Base-by-base conservation (phyloP, 441 rosid genomes). In the Croton setiger region DNA sequence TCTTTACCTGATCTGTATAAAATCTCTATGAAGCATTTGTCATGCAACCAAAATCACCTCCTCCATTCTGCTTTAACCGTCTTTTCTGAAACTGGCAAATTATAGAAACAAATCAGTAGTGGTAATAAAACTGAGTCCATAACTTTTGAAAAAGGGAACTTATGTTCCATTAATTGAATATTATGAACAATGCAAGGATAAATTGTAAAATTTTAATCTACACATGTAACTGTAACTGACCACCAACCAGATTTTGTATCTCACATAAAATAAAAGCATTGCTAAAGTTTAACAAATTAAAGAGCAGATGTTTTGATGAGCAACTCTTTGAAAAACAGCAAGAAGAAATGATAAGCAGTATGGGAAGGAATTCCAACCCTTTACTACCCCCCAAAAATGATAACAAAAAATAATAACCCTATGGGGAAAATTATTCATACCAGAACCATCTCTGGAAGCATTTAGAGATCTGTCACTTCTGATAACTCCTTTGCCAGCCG, bases 21-120 rank as follows among this genome's bases (percentile, higher is more conserved):
- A 15, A 54, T 54, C 37, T 12, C 51, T 35, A 3, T 15, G 54
- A 31, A 70, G 53, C 58, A 31, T 52, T 72, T 70, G 66, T 74
- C 15, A 6, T 9, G 59, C 27, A 66, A 27, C 31, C 2, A 27
- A 66, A 63, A 65, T 91, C 84, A 91, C 81, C 95, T 83, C 79
- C 80, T 88, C 97, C 93, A 91, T 68, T 87, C 93, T 18, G 86
- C 87, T 82, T 72, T 83, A 49, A 75, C 73, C 66, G 15, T 69
- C 84, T 87, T 90, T 41, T 86, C 97, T 87, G 86, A 72, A 81
- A 73, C 62, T 64, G 66, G 23, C 18, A 48, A 14, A 12, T 15
- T 10, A 37, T 12, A 23, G 33, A n/a, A 61, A 35, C n/a, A 14
- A 33, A 14, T 48, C 41, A 60, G 31, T 27, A 27, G 62, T 43